Conservation (phyloP, 805 yeast genomes). For the Saccharomycopsis olivae region DNA sequence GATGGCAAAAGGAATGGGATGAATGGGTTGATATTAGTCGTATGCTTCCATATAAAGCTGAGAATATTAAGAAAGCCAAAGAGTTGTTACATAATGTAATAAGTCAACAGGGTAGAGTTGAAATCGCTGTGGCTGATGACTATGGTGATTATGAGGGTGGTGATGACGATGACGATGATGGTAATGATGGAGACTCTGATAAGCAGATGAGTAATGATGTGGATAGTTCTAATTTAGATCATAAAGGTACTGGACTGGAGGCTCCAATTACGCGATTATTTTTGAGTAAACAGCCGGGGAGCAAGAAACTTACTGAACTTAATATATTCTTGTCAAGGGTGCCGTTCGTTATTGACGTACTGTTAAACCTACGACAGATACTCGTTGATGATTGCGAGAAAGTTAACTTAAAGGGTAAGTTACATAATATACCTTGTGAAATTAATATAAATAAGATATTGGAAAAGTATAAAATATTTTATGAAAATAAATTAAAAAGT, state of each 20-base stretch:
- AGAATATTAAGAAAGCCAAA: slow-evolving; percentile 52
- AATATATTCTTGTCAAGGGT: slow-evolving; percentile 20
- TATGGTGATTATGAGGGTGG: background rate
- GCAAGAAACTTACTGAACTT: too few relatives aligned
- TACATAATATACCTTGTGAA: slow-evolving; percentile 53
- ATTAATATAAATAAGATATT: slow-evolving; percentile 46
- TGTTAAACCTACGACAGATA: slow-evolving; percentile 53
- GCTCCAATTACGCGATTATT: too few relatives aligned
- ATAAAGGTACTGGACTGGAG: too few relatives aligned
- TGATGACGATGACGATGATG: background rate
- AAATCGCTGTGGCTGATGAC: slow-evolving; percentile 9
- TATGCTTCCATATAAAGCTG: slow-evolving; percentile 57
- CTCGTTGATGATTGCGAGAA: slow-evolving; percentile 91
- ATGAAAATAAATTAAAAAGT: background rate
- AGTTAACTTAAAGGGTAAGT: slow-evolving; percentile 66
- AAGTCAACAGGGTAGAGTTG: slow-evolving; percentile 13
- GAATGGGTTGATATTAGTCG: slow-evolving; percentile 81
- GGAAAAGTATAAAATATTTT: slow-evolving; percentile 31
- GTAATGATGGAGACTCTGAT: background rate
- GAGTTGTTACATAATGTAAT: slow-evolving; percentile 43
- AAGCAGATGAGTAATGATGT: too few relatives aligned
- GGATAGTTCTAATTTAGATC: background rate
- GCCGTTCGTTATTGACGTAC: slow-evolving; percentile 46
- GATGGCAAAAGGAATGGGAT: slow-evolving; percentile 95
- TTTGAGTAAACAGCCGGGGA: too few relatives aligned